These are phyloP conservation scores for Lachancea sp. DNA, from an alignment of 805 yeast genomes.

Conservation along the genomic window DNA sequence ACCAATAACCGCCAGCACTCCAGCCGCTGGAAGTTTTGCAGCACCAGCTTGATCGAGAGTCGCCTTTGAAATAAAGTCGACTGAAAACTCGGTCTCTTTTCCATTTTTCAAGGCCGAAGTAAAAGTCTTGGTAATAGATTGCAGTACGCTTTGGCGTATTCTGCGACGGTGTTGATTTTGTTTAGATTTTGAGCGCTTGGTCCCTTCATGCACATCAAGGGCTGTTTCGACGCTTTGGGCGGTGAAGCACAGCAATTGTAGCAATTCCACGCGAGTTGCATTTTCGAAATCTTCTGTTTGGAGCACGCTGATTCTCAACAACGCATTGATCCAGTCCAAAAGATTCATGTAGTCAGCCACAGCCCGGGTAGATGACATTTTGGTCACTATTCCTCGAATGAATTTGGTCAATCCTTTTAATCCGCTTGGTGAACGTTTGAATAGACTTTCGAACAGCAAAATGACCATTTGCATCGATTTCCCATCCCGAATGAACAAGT, in stretches of 20 bases:
- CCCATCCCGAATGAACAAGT: constrained; percentile 44
- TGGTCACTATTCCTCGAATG: constrained; percentile 31
- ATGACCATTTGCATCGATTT: constrained; percentile 41
- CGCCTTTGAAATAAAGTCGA: neutral
- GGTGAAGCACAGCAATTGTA: constrained; percentile 35
- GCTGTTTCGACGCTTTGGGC: constrained; percentile 26
- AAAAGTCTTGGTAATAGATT: constrained; percentile 24
- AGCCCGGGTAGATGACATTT: constrained; percentile 40
- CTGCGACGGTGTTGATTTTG: constrained; percentile 38
- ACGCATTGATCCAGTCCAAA: constrained; percentile 48
- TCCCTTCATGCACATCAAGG: constrained; percentile 21
- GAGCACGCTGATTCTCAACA: constrained; percentile 27
- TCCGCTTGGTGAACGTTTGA: constrained; percentile 31
- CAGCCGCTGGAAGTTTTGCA: constrained; percentile 30
- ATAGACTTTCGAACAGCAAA: constrained; percentile 35
- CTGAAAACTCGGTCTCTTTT: constrained; percentile 8
- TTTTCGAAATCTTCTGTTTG: constrained; percentile 24
- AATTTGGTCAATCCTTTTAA: constrained; percentile 36
- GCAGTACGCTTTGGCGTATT: constrained; percentile 33
- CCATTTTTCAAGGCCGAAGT: constrained; percentile 15
- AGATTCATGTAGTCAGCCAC: constrained; percentile 50
- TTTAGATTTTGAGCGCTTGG: constrained; percentile 17
- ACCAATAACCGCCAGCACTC: constrained; percentile 34
- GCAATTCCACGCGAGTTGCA: constrained; percentile 32
- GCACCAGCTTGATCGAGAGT: neutral